phyloP scores from a whole-genome alignment of 345 rosid genomes.

The Linum usitatissimum region DNA sequence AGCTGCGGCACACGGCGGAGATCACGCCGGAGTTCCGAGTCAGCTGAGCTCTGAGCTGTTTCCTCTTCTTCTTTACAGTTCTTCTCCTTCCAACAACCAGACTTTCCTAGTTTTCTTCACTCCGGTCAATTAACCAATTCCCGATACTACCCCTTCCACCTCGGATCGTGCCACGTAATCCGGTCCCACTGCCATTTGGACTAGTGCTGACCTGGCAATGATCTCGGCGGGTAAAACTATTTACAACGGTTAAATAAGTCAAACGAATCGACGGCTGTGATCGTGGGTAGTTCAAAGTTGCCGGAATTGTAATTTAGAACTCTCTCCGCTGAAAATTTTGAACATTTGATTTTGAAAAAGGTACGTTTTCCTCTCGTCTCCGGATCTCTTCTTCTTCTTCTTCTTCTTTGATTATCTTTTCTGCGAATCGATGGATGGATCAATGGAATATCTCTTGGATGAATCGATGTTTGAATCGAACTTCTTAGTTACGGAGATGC shows the following conservation, averaged over 20 bases:
- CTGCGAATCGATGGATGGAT: too few relatives aligned
- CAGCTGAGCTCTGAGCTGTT: neutral
- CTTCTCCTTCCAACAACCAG: neutral
- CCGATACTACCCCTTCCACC: neutral
- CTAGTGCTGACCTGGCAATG: too few relatives aligned
- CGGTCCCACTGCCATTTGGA: neutral
- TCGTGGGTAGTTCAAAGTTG: neutral
- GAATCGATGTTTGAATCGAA: too few relatives aligned
- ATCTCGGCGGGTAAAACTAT: too few relatives aligned
- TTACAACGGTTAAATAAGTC: too few relatives aligned
- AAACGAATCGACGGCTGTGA: neutral
- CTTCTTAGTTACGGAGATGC: neutral
- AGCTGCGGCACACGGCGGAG: neutral
- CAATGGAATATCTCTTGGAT: too few relatives aligned
- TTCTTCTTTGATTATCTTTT: too few relatives aligned
- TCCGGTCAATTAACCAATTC: neutral
- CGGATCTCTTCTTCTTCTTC: too few relatives aligned
- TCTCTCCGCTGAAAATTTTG: neutral
- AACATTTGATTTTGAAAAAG: too few relatives aligned
- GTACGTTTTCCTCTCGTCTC: too few relatives aligned
- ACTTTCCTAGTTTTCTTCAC: neutral
- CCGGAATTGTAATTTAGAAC: too few relatives aligned
- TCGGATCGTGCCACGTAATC: neutral
- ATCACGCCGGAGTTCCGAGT: neutral
- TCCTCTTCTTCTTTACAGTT: neutral